A percentile compares a stretch with the other conserved stretches of the same genome.
Conservation (phyloP, 441 rosid species). For the Adansonia rubrostipa region DNA sequence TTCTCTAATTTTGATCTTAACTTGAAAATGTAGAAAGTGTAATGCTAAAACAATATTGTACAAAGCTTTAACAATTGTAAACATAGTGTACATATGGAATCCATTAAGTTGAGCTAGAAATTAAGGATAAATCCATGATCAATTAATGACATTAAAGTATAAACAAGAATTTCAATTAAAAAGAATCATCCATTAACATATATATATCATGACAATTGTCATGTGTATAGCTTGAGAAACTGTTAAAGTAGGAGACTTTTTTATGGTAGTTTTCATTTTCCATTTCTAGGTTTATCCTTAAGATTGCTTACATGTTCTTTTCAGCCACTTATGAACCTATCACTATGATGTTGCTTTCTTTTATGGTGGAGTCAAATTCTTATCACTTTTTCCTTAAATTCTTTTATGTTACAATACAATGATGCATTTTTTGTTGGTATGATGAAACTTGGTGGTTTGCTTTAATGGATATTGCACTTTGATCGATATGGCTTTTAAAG, state of each 20-base stretch:
- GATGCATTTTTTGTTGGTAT: no score
- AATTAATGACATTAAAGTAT: slow-evolving; percentile 16
- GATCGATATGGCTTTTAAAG: no score
- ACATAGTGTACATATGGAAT: slow-evolving; percentile 21
- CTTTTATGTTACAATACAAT: no score
- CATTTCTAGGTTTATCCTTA: slow-evolving; percentile 31
- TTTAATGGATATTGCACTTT: no score
- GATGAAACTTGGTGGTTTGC: no score
- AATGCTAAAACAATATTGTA: slow-evolving; percentile 27
- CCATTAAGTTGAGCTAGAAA: slow-evolving; percentile 16
- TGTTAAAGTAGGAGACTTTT: slow-evolving; percentile 43
- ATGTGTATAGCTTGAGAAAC: slow-evolving; percentile 51
- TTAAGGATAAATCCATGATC: slow-evolving; percentile 18
- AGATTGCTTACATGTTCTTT: no score
- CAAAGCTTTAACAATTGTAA: slow-evolving; percentile 26
- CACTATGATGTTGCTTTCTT: no score
- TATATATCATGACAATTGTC: slow-evolving; percentile 38
- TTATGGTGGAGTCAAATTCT: no score
- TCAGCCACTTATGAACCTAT: no score
- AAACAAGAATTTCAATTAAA: slow-evolving; percentile 44
- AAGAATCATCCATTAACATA: slow-evolving; percentile 39
- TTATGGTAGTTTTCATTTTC: slow-evolving; percentile 38
- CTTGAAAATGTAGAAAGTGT: neutral
- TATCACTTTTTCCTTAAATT: no score
- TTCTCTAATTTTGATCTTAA: slow-evolving; percentile 12